Evolutionary conservation across 805 yeast species (phyloP), one percentile per base, ranked within the genome.

Genomic region (Pichia sporocuriosa): DNA sequence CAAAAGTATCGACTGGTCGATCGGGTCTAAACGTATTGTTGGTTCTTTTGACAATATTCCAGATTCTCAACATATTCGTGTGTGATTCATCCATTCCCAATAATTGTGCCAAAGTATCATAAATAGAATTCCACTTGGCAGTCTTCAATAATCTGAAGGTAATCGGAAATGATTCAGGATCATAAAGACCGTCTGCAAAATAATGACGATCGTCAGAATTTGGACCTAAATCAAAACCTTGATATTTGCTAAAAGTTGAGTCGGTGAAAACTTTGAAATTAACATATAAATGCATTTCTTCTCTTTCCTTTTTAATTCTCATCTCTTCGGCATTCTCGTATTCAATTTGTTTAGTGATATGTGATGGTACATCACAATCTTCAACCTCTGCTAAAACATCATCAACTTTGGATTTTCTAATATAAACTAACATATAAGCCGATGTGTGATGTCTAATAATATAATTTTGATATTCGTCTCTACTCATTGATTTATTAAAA

Each of bases 341-440:
- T 37, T 75, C 70, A 16, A 93, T 73, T 46, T 79, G 80, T 16
- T 69, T 63, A 0, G 84, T 75, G 20, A 93, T 77, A 54, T 84
- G 84, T 1, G 57, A 51, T 3, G 97, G 97, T 6, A 77, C 72
- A 36, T 72, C 79, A 4, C 62, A 72, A 17, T 74, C 77, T 2
- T 63, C 52, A 3, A 72, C 75, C 0, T 75, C 78, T 11, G 77
- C 78, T 44, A 93, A 68, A 13, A 90, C 69, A 11, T 70, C 71
- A 2, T 67, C 69, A 29, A 77, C 61, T 30, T 73, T 73, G 2
- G 73, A 65, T 55, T 84, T 78, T 41, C 95, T 73, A 48, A 89
- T 74, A 58, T 93, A 93, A 3, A 93, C 97, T 63, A 93, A 74
- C 98, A 93, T 93, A 57, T 93, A 93, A 2, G 98, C 98, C 32